Evolutionary conservation across 345 rosid genomes (phyloP), one percentile per base, ranked within the genome.

Genomic region (Combretum micranthum): DNA sequence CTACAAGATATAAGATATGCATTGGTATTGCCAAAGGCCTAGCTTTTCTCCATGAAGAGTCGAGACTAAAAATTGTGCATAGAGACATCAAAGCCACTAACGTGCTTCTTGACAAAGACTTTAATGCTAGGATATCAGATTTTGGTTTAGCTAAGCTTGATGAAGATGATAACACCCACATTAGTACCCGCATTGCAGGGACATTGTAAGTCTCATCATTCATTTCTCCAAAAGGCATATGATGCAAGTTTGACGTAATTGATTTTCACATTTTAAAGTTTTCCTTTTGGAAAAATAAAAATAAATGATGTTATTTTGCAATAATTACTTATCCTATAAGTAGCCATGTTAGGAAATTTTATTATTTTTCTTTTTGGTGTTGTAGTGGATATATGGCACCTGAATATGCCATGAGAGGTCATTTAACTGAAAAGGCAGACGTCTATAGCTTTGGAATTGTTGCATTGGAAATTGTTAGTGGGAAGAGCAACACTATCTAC

Each of bases 111-210:
- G 87, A 86, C 18, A 68, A 67, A 67, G 48, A 72, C 49, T 66
- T 86, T 13, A 79, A 70, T 12, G 72, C 87, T 26, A 79, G 75
- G 60, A 83, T 86, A 50, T 83, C 87, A 17, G 94, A 86, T 64
- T 86, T 86, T 49, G 94, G 94, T 56, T 69, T 86, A 20, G 94
- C 94, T 17, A 86, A 81, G 44, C 77, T 86, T n/a, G 82, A 86
- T 13, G 85, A 81, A 46, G 89, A 73, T 20, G 87, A 83, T 50
- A 77, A 83, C 47, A 80, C 87, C 48, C 89, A 83, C 53, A 81
- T 86, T 48, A 86, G 87, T 69, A 81, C 94, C 56, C 52, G 83
- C 60, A 44, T 83, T 51, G 89, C 94, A 4, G 95, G n/a, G 88
- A 85, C 89, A 50, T 69, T 65, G 93, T 83, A 37, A 77, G 80